Percentiles rank a stretch among this genome's conserved stretches.
phyloP scores from a whole-genome alignment of 352 stramenopile species.

The Phytophthora megakarya region DNA sequence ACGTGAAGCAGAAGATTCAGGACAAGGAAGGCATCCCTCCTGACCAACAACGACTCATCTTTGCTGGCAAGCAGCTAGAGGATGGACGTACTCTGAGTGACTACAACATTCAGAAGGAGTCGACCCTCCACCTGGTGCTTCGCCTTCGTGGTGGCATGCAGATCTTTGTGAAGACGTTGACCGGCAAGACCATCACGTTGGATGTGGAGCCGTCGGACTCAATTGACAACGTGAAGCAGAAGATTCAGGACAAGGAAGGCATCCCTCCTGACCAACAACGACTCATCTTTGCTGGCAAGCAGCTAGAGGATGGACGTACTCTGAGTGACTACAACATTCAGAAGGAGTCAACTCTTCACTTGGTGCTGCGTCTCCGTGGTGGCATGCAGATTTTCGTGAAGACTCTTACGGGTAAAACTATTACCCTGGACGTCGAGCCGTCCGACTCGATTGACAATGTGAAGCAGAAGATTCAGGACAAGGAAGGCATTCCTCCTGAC shows the following conservation, averaged over 20 bases:
- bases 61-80: constrained; percentile 95
- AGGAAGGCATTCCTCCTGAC: constrained; percentile 99
- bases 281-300: constrained; percentile 94
- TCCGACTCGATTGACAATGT: constrained; percentile 99
- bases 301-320: constrained; percentile 94
- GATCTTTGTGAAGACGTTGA: constrained; percentile 96
- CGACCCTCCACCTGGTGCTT: constrained; percentile 60
- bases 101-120: constrained; percentile 96
- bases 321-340: constrained; percentile 94
- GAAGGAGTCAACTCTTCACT: constrained; percentile 96
- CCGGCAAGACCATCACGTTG: too few species aligned
- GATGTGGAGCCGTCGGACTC: too few species aligned
- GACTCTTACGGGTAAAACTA: constrained; percentile 98
- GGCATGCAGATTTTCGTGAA: constrained; percentile 98
- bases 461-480: constrained; percentile 99
- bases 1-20: background rate
- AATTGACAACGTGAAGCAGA: too few species aligned
- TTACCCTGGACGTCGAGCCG: constrained; percentile 99
- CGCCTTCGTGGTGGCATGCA: constrained; percentile 10
- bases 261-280: too few species aligned
- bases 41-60: constrained; percentile 60
- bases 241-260: too few species aligned
- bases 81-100: constrained; percentile 93
- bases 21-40: background rate
- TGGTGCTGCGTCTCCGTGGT: too few species aligned